These are phyloP conservation scores for Hamamelis virginiana DNA, from an alignment of 164 flowering plant genomes.

Conservation along the genomic window DNA sequence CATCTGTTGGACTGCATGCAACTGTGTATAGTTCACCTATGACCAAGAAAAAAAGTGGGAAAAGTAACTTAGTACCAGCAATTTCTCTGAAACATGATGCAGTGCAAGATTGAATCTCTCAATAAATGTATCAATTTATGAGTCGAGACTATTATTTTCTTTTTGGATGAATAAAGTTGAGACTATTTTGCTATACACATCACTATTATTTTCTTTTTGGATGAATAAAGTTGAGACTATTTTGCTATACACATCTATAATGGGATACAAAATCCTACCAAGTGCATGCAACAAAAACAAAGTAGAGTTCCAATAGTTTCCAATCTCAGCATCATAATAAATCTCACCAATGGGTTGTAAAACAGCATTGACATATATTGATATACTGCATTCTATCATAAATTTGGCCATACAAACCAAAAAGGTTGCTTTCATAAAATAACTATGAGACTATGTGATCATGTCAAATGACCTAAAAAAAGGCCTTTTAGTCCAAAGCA, in stretches of 20 bases:
- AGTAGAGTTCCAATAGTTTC: not conserved
- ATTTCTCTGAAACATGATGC: not conserved
- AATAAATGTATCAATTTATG: not conserved
- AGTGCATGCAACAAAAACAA: not conserved
- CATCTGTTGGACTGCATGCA: slow-evolving; percentile 85
- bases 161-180: not conserved
- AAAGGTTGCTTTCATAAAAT: not conserved
- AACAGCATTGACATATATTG: not conserved
- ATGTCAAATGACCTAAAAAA: not conserved
- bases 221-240: not conserved
- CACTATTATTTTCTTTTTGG: no score
- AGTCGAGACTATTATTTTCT: no score
- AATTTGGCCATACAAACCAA: not conserved
- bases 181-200: no score
- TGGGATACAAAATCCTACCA: not conserved
- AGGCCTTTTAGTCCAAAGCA: not conserved
- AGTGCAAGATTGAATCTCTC: not conserved
- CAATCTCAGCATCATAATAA: not conserved
- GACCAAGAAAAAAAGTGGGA: not conserved
- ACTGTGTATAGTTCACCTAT: slow-evolving; percentile 80
- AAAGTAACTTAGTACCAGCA: not conserved
- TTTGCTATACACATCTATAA: not conserved
- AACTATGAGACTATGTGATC: not conserved
- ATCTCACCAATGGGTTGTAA: not conserved
- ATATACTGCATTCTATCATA: not conserved